Percentiles rank a stretch among this genome's conserved stretches.
These are phyloP conservation scores for Penicillium ochrochloron DNA, from an alignment of 495 filamentous ascomycete species.

Conservation along the genomic window DNA sequence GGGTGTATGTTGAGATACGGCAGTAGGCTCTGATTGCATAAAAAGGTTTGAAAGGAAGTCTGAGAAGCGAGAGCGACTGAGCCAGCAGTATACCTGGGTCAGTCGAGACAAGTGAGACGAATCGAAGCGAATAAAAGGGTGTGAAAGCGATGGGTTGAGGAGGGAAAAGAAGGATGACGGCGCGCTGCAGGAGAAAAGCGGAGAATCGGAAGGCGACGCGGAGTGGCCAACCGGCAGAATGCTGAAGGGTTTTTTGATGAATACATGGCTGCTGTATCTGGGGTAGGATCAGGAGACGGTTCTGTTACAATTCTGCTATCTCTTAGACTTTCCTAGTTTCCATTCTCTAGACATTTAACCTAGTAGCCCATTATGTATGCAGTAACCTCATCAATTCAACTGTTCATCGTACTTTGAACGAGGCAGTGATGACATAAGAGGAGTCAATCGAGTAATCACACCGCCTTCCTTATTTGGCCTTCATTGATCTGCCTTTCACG, in stretches of 20 bases:
- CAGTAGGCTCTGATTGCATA: constrained; percentile 87
- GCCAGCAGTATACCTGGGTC: constrained; percentile 54
- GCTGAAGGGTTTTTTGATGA: not conserved
- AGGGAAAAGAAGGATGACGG: constrained; percentile 19
- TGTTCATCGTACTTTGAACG: not conserved
- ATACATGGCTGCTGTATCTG: too few relatives aligned
- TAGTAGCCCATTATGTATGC: too few relatives aligned
- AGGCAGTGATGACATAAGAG: not conserved
- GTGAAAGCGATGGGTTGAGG: constrained; percentile 18
- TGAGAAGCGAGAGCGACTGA: constrained; percentile 64
- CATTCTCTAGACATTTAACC: too few relatives aligned
- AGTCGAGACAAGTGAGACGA: constrained; percentile 37
- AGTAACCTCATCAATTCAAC: not conserved
- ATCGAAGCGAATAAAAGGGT: constrained; percentile 17
- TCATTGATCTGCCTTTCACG: constrained; percentile 8
- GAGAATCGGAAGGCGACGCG: constrained; percentile 20
- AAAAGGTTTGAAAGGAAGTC: constrained; percentile 60
- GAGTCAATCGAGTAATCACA: not conserved
- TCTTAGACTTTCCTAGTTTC: too few relatives aligned
- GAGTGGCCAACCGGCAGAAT: constrained; percentile 24
- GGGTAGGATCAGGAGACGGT: too few relatives aligned
- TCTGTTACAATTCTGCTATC: too few relatives aligned
- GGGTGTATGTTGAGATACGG: constrained; percentile 60
- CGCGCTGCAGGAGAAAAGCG: constrained; percentile 15
- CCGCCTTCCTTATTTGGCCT: not conserved